Evolutionary conservation across 257 asterid species (phyloP), one percentile per base, ranked within the genome.

Genomic region (Leptodermis oblonga): DNA sequence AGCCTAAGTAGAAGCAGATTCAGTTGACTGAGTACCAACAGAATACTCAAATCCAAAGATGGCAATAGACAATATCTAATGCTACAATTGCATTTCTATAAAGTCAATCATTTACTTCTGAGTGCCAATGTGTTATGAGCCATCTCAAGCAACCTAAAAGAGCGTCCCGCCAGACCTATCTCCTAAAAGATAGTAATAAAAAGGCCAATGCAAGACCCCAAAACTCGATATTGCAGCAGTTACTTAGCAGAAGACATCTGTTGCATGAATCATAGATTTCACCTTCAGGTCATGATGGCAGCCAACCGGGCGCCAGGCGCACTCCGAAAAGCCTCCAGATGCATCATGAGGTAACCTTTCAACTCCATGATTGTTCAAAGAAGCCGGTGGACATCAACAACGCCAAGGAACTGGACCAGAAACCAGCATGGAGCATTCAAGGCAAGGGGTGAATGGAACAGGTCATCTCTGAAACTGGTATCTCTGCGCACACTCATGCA

Each of bases 361-460:
- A 18, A 18, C 56, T 51, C 56, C 59, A 52, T 52, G 9, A 52
- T 22, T 5, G 12, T 5, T 52, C 59, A 52, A n/a, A n/a, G 4
- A 7, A 53, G 6, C 31, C 22, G 59, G 23, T 53, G 33, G 5
- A 25, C 33, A 23, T 7, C 14, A 3, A 8, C 12, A 53, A 2
- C n/a, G n/a, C n/a, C n/a, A n/a, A n/a, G n/a, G n/a, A n/a, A n/a
- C n/a, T n/a, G n/a, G n/a, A n/a, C n/a, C n/a, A n/a, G n/a, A n/a
- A n/a, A n/a, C n/a, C n/a, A n/a, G n/a, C n/a, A n/a, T n/a, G 4
- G 37, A 14, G 62, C 30, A 2, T 42, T 5, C 11, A 3, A 4
- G 33, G 51, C 60, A 9, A 58, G 22, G 28, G 63, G 46, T 36
- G 48, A 52, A 20, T 23, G n/a, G n/a, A 92, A 17, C 13, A 10